These are phyloP conservation scores for Glutinoglossum americanum DNA, from an alignment of 495 filamentous ascomycete species.

Conservation along the genomic window DNA sequence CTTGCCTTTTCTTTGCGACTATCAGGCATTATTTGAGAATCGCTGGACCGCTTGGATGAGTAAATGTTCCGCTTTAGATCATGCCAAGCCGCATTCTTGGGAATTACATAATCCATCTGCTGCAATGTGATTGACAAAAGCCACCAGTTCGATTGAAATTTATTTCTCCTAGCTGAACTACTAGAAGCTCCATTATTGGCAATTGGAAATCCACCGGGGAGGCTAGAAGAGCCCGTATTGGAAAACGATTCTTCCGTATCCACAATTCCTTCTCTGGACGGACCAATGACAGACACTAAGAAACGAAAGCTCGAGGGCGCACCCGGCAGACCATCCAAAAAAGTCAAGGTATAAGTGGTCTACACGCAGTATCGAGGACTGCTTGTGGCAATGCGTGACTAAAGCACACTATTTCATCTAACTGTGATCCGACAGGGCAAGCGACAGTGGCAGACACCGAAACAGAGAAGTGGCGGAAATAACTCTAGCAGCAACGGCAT, in stretches of 20 bases:
- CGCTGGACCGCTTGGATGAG: neutral
- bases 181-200: neutral
- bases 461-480: neutral
- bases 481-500: neutral
- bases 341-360: neutral
- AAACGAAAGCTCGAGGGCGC: neutral
- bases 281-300: neutral
- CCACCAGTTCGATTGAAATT: too few relatives aligned
- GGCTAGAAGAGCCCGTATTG: too few relatives aligned
- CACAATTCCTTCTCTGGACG: neutral
- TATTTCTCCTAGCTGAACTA: neutral
- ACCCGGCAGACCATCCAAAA: neutral
- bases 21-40: neutral
- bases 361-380: neutral
- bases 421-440: neutral
- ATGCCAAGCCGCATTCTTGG: neutral
- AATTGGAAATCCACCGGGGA: too few relatives aligned
- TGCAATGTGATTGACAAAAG: neutral
- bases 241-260: neutral
- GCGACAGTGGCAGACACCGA: neutral
- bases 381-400: neutral
- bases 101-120: neutral
- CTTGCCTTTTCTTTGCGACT: neutral
- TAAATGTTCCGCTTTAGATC: neutral
- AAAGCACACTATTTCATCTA: neutral